These are phyloP conservation scores for Ustilago curta DNA, from an alignment of 1,284 basidiomycete genomes.

Conservation along the genomic window DNA sequence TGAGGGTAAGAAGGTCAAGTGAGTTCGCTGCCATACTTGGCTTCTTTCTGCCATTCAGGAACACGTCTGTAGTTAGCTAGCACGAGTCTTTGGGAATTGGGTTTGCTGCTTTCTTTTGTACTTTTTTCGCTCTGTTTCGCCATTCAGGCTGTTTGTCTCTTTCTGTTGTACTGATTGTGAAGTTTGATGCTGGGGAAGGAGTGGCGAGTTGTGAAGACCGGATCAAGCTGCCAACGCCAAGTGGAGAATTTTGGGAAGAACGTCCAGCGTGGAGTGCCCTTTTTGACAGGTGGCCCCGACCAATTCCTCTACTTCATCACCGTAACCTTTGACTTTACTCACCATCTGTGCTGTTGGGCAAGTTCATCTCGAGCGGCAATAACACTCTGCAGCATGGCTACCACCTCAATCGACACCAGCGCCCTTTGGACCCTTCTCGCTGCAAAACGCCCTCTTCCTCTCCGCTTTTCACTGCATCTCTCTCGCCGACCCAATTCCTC, in stretches of 20 bases:
- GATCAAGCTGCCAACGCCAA: not conserved
- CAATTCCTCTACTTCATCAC: not conserved
- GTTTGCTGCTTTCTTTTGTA: not conserved
- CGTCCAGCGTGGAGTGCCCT: constrained; percentile 7
- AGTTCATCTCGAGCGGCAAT: not conserved
- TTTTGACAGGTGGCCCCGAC: constrained; percentile 18
- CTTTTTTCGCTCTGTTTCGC: not conserved
- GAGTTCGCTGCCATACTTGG: not conserved
- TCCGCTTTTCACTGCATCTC: constrained; percentile 29
- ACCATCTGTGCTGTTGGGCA: not conserved
- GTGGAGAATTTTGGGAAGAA: constrained; percentile 10
- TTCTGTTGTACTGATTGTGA: not conserved
- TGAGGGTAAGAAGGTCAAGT: constrained; percentile 52
- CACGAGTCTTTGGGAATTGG: too few species aligned
- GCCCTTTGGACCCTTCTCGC: constrained; percentile 28
- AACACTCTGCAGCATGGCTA: not conserved
- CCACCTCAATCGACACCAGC: not conserved
- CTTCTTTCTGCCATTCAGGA: too few species aligned
- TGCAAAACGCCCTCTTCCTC: constrained; percentile 16
- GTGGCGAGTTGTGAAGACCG: not conserved
- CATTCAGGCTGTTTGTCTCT: not conserved
- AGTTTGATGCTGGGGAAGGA: not conserved
- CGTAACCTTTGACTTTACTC: not conserved
- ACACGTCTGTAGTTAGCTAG: too few species aligned
- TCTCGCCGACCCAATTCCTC: constrained; percentile 33